Conservation (phyloP, 768 basidiomycete genomes). For the Suillus lakei region DNA sequence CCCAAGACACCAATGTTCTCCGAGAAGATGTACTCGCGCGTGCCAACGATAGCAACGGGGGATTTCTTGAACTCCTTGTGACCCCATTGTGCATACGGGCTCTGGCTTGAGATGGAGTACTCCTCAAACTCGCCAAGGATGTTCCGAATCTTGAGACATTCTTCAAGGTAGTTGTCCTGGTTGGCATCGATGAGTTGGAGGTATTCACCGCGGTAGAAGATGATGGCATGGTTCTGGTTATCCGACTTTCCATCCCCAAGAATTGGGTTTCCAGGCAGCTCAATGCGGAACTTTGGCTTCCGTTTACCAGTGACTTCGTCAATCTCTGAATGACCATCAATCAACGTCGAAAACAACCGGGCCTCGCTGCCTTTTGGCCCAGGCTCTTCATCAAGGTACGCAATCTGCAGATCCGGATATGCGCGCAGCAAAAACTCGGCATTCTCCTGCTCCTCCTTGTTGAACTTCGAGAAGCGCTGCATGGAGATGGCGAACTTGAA, state of each 20-base stretch:
- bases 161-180: constrained; percentile 99
- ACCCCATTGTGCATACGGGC: constrained; percentile 95
- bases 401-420: constrained; percentile 98
- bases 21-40: constrained; percentile 99
- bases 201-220: constrained; percentile 99
- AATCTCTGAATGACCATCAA: constrained; percentile 97
- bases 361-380: constrained; percentile 88
- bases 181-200: constrained; percentile 99
- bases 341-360: constrained; percentile 87
- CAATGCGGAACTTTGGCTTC: constrained; percentile 96
- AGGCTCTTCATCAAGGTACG: constrained; percentile 96
- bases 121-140: constrained; percentile 98
- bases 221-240: constrained; percentile 99
- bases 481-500: constrained; percentile 99
- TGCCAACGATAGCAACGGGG: constrained; percentile 97
- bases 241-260: constrained; percentile 99
- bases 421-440: constrained; percentile 97
- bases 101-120: constrained; percentile 87
- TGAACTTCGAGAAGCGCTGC: constrained; percentile 99
- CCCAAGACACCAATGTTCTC: constrained; percentile 99
- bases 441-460: constrained; percentile 98
- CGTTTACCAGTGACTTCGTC: constrained; percentile 87
- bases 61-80: constrained; percentile 90
- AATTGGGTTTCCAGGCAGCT: constrained; percentile 98
- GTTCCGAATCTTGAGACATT: constrained; percentile 98